Conservation (phyloP, 495 filamentous ascomycete species). For the Neurospora intermedia region DNA sequence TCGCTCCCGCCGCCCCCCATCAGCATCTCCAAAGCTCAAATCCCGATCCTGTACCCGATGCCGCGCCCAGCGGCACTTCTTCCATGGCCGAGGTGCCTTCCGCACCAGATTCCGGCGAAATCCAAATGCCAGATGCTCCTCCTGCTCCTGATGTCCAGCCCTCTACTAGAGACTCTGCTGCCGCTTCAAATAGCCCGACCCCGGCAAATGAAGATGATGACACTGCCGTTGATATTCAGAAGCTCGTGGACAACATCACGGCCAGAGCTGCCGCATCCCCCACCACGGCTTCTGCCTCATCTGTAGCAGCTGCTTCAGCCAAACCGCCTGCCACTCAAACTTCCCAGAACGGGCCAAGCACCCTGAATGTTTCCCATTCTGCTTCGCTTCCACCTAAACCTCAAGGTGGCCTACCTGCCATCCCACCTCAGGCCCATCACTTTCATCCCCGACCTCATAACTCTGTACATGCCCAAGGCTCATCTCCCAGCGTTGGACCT, state of each 20-base stretch:
- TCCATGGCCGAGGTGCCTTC: constrained; percentile 3
- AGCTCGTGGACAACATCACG: constrained; percentile 41
- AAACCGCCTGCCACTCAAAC: constrained; percentile 24
- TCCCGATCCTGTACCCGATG: constrained; percentile 4
- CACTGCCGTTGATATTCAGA: constrained; percentile 35
- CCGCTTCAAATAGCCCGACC: constrained; percentile 12
- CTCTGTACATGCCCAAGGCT: constrained; percentile 30
- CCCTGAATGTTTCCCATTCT: constrained; percentile 35
- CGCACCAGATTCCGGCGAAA: constrained; percentile 2
- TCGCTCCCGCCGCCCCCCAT: background rate
- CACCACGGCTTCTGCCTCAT: constrained; percentile 11
- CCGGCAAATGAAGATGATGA: constrained; percentile 25
- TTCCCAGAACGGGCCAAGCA: constrained; percentile 16
- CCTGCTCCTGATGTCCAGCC: constrained; percentile 5
- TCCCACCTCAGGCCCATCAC: constrained; percentile 40
- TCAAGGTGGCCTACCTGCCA: constrained; percentile 13
- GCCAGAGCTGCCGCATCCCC: constrained; percentile 27
- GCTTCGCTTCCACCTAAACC: constrained; percentile 45
- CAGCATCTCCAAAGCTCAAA: background rate
- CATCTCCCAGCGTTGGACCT: constrained; percentile 17
- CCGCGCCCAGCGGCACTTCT: constrained; percentile 11
- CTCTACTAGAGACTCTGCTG: constrained; percentile 14
- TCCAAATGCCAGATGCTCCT: constrained; percentile 2
- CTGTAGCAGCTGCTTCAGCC: constrained; percentile 11
- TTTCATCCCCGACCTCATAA: constrained; percentile 12